Conservation (phyloP, 1,284 basidiomycete species). For the Ceratobasidium theobromae region DNA sequence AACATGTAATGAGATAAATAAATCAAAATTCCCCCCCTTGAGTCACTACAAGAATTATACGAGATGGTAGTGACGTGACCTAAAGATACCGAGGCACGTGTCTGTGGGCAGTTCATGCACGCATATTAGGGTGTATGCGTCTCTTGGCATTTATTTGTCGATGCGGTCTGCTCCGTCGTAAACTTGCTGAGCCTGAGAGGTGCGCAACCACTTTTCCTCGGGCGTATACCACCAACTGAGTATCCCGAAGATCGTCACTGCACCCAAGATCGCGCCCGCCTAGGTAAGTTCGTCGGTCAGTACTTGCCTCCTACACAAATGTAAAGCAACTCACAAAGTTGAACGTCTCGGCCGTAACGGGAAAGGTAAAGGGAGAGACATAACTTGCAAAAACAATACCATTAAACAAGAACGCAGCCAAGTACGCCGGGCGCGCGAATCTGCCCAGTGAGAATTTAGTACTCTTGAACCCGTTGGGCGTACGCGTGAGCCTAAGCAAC, state of each 20-base stretch:
- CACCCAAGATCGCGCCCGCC: constrained; percentile 70
- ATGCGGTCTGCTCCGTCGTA: constrained; percentile 38
- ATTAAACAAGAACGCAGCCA: constrained; percentile 69
- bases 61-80: too few species aligned
- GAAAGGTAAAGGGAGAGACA: constrained; percentile 81
- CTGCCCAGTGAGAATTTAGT: constrained; percentile 71
- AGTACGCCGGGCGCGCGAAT: constrained; percentile 66
- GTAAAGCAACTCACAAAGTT: constrained; percentile 64
- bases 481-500: constrained; percentile 67
- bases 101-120: too few species aligned
- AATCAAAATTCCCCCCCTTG: too few species aligned
- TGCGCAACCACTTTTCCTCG: constrained; percentile 71
- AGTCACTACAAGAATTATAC: too few species aligned
- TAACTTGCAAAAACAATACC: constrained; percentile 69
- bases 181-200: constrained; percentile 47
- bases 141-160: neutral
- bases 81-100: too few species aligned
- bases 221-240: constrained; percentile 75
- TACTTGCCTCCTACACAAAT: too few species aligned
- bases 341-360: constrained; percentile 68
- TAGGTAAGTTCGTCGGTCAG: neutral
- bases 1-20: too few species aligned
- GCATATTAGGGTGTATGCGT: too few species aligned
- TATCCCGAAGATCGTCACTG: constrained; percentile 73
- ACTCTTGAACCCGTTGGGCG: constrained; percentile 68